Conservation (phyloP, 1,139 yeast genomes). For the Williopsis jadinii region DNA sequence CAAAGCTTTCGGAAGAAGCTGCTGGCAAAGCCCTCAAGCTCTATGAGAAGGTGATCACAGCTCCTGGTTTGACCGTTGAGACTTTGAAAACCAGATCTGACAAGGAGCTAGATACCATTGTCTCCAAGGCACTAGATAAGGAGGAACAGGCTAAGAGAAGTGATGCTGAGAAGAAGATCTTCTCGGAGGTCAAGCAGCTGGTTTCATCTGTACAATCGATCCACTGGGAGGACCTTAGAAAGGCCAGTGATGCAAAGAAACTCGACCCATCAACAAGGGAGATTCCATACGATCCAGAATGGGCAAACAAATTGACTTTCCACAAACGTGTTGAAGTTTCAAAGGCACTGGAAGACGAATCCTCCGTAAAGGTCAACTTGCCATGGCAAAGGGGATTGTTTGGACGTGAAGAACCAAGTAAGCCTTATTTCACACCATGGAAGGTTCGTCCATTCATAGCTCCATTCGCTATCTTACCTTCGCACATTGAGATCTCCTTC, state of each 20-base stretch:
- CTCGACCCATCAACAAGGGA: slow-evolving; percentile 19
- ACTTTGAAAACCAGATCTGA: slow-evolving; percentile 10
- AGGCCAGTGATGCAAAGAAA: slow-evolving; percentile 20
- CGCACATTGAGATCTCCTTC: slow-evolving; percentile 85
- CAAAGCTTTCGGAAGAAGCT: slow-evolving; percentile 9
- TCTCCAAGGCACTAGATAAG: slow-evolving; percentile 11
- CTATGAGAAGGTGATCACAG: slow-evolving; percentile 11
- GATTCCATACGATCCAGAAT: slow-evolving; percentile 43
- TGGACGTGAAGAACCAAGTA: slow-evolving; percentile 72
- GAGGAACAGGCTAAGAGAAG: slow-evolving; percentile 10
- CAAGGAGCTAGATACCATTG: slow-evolving; percentile 6
- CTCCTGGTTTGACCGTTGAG: slow-evolving; percentile 13
- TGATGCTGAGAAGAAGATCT: slow-evolving; percentile 14
- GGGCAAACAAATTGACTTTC: slow-evolving; percentile 46
- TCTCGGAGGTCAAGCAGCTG: slow-evolving; percentile 18
- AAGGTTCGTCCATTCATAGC: slow-evolving; percentile 89
- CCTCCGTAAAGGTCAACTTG: slow-evolving; percentile 37
- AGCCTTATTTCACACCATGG: slow-evolving; percentile 95
- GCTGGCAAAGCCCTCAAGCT: slow-evolving; percentile 18
- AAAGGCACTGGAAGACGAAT: slow-evolving; percentile 49
- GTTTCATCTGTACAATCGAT: slow-evolving; percentile 16
- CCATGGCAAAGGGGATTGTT: slow-evolving; percentile 71
- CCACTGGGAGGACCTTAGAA: slow-evolving; percentile 25
- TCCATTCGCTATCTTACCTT: slow-evolving; percentile 87
- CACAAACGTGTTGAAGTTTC: slow-evolving; percentile 47